Conservation (phyloP, 176 grass and related monocot genomes). For the bread wheat (Triticum aestivum) region IWGSC_CS_RefSeq_v2.1 NC_057811.1:10226211-10226710, state of each 20-base stretch:
- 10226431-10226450: neutral
- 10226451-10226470: neutral
- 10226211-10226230: neutral
- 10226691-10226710: slow-evolving; percentile 81
- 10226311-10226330: too few relatives aligned
- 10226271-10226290: neutral
- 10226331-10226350: too few relatives aligned
- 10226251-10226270: neutral
- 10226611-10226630: slow-evolving; percentile 72
- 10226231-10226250: neutral
- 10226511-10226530: neutral
- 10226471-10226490: neutral
- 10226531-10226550: neutral
- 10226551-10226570: neutral
- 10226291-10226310: too few relatives aligned
- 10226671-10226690: slow-evolving; percentile 89
- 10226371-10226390: neutral
- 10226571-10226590: slow-evolving; percentile 27
- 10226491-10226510: neutral
- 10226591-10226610: slow-evolving; percentile 55
- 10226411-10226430: too few relatives aligned
- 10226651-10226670: slow-evolving; percentile 80
- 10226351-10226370: too few relatives aligned
- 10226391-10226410: too few relatives aligned
- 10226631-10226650: slow-evolving; percentile 83